phyloP scores from a whole-genome alignment of 305 asterid species.

The Solanum hybrid region DNA sequence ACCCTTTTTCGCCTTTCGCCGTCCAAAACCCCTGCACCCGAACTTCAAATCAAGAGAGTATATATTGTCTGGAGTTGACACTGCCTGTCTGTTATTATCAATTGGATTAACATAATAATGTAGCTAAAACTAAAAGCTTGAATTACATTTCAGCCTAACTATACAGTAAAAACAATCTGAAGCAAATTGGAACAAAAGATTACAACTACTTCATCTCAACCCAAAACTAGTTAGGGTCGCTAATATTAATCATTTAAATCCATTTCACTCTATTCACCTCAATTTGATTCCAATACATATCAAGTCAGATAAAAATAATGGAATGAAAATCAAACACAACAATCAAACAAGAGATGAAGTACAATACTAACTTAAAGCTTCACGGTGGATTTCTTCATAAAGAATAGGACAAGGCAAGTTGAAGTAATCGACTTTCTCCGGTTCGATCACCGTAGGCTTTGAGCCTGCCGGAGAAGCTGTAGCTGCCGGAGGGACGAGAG shows the following conservation, averaged over 20 bases:
- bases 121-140: background rate
- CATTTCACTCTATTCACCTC: background rate
- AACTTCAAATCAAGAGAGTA: background rate
- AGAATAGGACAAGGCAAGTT: constrained; percentile 86
- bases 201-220: background rate
- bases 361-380: constrained; percentile 59
- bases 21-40: background rate
- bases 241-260: background rate
- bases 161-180: background rate
- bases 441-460: constrained; percentile 33
- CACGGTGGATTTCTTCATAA: constrained; percentile 91
- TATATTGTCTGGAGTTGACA: background rate
- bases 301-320: background rate
- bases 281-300: background rate
- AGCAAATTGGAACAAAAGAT: background rate
- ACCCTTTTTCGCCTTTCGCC: background rate
- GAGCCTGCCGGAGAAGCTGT: constrained; percentile 25
- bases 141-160: background rate
- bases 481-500: constrained; percentile 19
- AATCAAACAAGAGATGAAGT: background rate
- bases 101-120: background rate
- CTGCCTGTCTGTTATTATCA: background rate
- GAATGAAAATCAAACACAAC: background rate
- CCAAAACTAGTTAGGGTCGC: background rate
- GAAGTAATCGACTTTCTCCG: constrained; percentile 53